Percentiles rank a stretch among this genome's conserved stretches.
Evolutionary conservation across 768 basidiomycete genomes (phyloP).

Genomic region (Stropharia rugosoannulata): DNA sequence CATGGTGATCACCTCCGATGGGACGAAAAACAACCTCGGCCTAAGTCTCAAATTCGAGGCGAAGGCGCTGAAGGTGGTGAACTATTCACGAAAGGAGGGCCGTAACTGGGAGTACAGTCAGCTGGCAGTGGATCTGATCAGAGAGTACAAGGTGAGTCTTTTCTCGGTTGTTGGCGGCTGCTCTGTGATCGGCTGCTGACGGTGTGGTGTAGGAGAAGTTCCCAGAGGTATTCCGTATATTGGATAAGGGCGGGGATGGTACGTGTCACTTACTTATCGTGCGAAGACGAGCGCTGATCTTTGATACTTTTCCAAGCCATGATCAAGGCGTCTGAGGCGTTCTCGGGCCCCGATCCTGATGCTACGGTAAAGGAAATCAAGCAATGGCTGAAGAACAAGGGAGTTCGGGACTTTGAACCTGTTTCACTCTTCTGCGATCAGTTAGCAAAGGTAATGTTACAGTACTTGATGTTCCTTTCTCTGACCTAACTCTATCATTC

Average conservation of each 20-base stretch:
- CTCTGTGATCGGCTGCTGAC: background rate
- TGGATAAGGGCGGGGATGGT: conserved; percentile 80
- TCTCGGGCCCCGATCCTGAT: conserved; percentile 60
- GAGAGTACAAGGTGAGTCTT: conserved; percentile 71
- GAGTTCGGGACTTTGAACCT: conserved; percentile 88
- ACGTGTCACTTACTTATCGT: conserved; percentile 20
- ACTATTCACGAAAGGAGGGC: conserved; percentile 85
- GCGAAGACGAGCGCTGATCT: background rate
- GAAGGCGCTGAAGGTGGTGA: conserved; percentile 89
- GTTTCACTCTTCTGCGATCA: conserved; percentile 93
- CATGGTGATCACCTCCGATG: conserved; percentile 78
- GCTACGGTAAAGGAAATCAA: conserved; percentile 74
- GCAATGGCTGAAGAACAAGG: conserved; percentile 82
- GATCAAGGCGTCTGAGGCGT: conserved; percentile 61
- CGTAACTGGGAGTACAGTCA: conserved; percentile 93
- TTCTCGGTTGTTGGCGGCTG: background rate
- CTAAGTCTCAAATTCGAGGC: conserved; percentile 96
- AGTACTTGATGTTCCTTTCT: background rate
- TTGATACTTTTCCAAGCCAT: conserved; percentile 55
- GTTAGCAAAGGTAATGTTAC: conserved; percentile 67
- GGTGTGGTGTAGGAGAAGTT: conserved; percentile 54
- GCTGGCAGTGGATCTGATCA: conserved; percentile 76
- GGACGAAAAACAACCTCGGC: conserved; percentile 85
- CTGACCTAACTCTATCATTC: background rate
- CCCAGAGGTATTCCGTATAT: conserved; percentile 76